Conservation (phyloP, 768 basidiomycete species). For the Suillus bovinus region DNA sequence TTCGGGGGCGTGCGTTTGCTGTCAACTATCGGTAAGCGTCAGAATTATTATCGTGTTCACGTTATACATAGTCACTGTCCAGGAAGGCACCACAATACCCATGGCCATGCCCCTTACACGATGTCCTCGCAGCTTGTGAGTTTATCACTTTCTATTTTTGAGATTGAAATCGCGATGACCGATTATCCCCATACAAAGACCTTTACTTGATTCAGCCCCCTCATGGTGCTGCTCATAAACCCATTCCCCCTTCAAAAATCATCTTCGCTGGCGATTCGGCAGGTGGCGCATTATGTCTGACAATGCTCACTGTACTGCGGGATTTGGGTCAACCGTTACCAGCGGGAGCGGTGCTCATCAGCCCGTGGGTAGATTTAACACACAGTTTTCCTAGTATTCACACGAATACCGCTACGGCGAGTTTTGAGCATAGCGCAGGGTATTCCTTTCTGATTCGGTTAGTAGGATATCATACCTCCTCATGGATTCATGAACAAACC, state of each 20-base stretch:
- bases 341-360: conserved; percentile 75
- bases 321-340: conserved; percentile 72
- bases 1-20: conserved; percentile 66
- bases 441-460: background rate
- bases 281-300: conserved; percentile 66
- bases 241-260: conserved; percentile 66
- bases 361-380: conserved; percentile 85
- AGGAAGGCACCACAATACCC: conserved; percentile 85
- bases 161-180: background rate
- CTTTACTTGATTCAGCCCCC: conserved; percentile 77
- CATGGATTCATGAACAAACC: conserved; percentile 65
- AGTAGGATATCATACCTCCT: conserved; percentile 66
- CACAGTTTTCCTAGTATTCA: conserved; percentile 81
- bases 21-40: conserved; percentile 49
- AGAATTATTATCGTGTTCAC: conserved; percentile 2
- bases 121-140: conserved; percentile 71
- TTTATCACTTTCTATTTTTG: background rate
- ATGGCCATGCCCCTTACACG: conserved; percentile 77
- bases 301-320: conserved; percentile 61
- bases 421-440: conserved; percentile 14
- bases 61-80: conserved; percentile 15
- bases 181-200: conserved; percentile 37
- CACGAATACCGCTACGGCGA: conserved; percentile 60
- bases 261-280: conserved; percentile 82
- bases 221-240: conserved; percentile 56